Evolutionary conservation across 2,329 filamentous ascomycete genomes (phyloP), one percentile per base, ranked within the genome.

Genomic region (Pochonia chlamydosporia): DNA sequence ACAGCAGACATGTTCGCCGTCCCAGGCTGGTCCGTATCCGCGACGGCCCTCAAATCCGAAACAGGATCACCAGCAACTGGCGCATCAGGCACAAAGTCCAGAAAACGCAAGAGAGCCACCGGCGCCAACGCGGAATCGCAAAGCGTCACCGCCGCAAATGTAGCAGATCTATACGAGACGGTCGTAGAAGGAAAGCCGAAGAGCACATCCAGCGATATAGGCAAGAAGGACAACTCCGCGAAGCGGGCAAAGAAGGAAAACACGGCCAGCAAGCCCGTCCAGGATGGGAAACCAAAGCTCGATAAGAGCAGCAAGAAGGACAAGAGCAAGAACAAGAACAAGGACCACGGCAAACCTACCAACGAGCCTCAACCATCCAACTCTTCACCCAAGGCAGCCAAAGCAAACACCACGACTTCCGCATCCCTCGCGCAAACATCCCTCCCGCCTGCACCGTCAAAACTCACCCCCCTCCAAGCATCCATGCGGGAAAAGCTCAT

Each of bases 401-500:
- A 42, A 9, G 13, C 56, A 33, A 9, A 31, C 8, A 18, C 44
- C 14, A 35, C 36, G 3, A 24, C 35, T n/a, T 26, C 43, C 11
- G 13, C 31, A 25, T 43, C 53, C 36, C 35, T 52, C 49, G 43
- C 58, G 28, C 52, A 56, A 44, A 56, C 63, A 48, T 68, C 70
- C 33, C 65, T 68, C 7, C 66, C 73, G 33, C 66, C 71, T 28
- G 64, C 71, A 30, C 62, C 69, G 24, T 62, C 67, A 52, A 89
- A 87, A 57, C 81, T 99, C 60, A 99, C 93, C 1, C 90, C 93
- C 3, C 82, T 99, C 48, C 93, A 99, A 74, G 82, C 86, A 47
- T 84, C 89, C 3, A 99, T 99, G 93, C 85, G 89, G 52, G 85
- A 90, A 62, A 99, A 99, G 73, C 83, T 99, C 53, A 78, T 95